A percentile compares a stretch with the other conserved stretches of the same genome.
phyloP scores from a whole-genome alignment of 148 eudicot species.

The Suaeda aralocaspica region DNA sequence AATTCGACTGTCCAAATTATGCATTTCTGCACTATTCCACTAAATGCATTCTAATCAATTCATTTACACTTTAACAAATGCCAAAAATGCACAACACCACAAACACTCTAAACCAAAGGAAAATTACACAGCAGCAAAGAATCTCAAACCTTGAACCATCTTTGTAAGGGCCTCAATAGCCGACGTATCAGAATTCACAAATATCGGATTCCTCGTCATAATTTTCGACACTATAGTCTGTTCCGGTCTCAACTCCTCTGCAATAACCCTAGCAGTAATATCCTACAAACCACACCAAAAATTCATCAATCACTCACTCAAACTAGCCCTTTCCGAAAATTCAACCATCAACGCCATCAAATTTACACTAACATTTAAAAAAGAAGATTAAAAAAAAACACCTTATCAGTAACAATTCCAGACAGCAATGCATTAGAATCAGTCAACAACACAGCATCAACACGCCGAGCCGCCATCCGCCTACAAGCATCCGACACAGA shows the following conservation, averaged over 20 bases:
- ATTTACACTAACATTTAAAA: neutral
- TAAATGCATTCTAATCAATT: no score
- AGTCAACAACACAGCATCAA: constrained; percentile 86
- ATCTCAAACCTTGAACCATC: constrained; percentile 77
- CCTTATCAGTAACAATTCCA: constrained; percentile 94
- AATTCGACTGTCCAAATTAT: neutral
- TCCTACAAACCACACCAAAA: constrained; percentile 39
- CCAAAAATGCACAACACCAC: no score
- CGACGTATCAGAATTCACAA: constrained; percentile 82
- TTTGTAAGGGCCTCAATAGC: constrained; percentile 94
- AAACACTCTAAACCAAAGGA: no score
- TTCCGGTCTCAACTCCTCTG: constrained; percentile 85
- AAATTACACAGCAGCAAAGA: neutral
- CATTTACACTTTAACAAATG: no score
- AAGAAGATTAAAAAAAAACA: constrained; percentile 19
- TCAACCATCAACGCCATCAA: no score
- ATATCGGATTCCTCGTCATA: constrained; percentile 94
- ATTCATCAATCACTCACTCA: neutral
- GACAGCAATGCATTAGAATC: constrained; percentile 94
- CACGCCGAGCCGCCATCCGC: constrained; percentile 89
- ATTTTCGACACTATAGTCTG: constrained; percentile 75
- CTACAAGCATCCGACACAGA: constrained; percentile 89
- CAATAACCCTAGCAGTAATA: constrained; percentile 82
- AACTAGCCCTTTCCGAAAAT: neutral
- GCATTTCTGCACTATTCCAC: neutral